Evolutionary conservation across 2,329 filamentous ascomycete genomes (phyloP), one percentile per base, ranked within the genome.

Genomic region (Hypoxylon sp.): DNA sequence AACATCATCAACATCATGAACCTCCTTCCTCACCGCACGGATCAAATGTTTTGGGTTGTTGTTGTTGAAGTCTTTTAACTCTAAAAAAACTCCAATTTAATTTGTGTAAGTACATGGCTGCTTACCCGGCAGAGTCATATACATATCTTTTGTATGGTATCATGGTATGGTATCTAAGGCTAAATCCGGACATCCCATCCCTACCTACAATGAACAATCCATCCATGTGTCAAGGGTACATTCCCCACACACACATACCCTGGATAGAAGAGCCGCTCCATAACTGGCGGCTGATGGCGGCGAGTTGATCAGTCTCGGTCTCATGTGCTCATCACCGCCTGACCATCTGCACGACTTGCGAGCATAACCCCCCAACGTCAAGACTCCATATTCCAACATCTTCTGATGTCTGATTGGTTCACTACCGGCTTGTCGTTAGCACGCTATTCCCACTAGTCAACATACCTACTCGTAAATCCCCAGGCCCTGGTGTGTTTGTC

Each of bases 311-410:
- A 29, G 51, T 42, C 41, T 30, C 51, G 34, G 51, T 42, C 41
- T 30, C 51, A 55, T 57, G 51, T 57, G 55, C 50, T 15, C 41
- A 48, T 48, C 55, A 34, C 45, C 55, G 47, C 55, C 40, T 58
- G 55, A 50, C 44, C 51, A 55, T 26, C 46, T 51, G 44, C 44
- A 12, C 45, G 30, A 25, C 37, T 23, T 23, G 30, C 31, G 27
- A 50, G 29, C 38, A 32, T 47, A 41, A n/a, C 32, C 40, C 48
- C 17, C 47, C 21, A 45, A 36, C 20, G 20, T 35, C 41, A 26
- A 35, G 19, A 47, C 47, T 37, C 55, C 51, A 55, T 55, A 32
- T 51, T 15, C 17, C 12, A 44, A 49, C 19, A 20, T 34, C 19
- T 23, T 43, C 29, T 34, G n/a, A 7, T 9, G n/a, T 50, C 36